phyloP scores from a whole-genome alignment of 306 rosid species.

The Corylus americana region DNA sequence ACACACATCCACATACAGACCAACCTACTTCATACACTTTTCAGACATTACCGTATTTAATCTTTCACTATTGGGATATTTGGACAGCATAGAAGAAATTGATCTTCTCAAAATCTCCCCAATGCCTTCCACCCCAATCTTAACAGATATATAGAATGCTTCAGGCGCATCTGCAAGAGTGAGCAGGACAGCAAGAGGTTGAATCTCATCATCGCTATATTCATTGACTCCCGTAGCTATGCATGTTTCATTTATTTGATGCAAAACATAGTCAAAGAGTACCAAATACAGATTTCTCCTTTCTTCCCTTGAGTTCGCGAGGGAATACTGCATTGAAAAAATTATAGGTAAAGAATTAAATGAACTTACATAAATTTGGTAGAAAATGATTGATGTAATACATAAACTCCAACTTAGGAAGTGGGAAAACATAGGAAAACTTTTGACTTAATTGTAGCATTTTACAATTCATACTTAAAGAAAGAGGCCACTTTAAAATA shows the following conservation, averaged over 20 bases:
- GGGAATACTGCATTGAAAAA: slow-evolving; percentile 75
- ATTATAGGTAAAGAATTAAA: background rate
- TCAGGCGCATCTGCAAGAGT: slow-evolving; percentile 87
- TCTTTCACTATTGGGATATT: slow-evolving; percentile 83
- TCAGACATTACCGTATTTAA: slow-evolving; percentile 63
- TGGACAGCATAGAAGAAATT: slow-evolving; percentile 65
- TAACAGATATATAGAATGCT: slow-evolving; percentile 87
- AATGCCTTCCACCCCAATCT: slow-evolving; percentile 94
- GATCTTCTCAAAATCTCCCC: slow-evolving; percentile 92
- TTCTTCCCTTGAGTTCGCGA: slow-evolving; percentile 84
- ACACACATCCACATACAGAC: slow-evolving; percentile 2
- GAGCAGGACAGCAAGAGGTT: slow-evolving; percentile 86
- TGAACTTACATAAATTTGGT: background rate
- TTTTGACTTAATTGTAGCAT: background rate
- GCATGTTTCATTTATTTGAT: slow-evolving; percentile 81
- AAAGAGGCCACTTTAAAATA: background rate
- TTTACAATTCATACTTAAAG: slow-evolving; percentile 14
- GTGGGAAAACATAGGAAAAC: slow-evolving; percentile 1
- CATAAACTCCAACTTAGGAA: slow-evolving; percentile 4
- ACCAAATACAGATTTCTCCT: slow-evolving; percentile 83
- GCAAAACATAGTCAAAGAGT: slow-evolving; percentile 88
- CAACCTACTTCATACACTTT: slow-evolving; percentile 5
- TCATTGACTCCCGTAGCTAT: slow-evolving; percentile 67
- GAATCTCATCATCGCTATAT: slow-evolving; percentile 84
- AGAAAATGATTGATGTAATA: background rate